Evolutionary conservation across 371 early-diverging fungal species (phyloP), one percentile per base, ranked within the genome.

Genomic region (Mortierella sp.): DNA sequence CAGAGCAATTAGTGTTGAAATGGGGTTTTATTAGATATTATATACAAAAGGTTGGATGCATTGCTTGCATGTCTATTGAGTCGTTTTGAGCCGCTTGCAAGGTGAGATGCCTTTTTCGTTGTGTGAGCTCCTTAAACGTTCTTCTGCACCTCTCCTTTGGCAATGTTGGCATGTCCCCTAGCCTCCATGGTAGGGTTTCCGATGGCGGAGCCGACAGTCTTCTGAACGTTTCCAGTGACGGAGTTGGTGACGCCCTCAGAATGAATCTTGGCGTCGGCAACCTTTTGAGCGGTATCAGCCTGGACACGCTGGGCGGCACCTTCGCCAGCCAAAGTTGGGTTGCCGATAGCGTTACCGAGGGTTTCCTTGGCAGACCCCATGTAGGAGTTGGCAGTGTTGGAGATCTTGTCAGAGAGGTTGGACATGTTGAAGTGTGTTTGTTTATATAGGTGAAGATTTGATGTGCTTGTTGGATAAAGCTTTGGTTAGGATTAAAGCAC

Each of bases 251-350:
- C 32, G 8, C 57, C 57, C 35, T 56, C 57, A 19, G 32, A 13
- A n/a, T 56, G 57, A 19, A 13, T 19, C 57, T 56, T 56, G 35
- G 57, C 57, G 4, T 56, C 32, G 17, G 57, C 57, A 31, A 19
- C 31, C 29, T 29, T 35, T 17, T 59, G 37, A 22, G 59, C 59
- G n/a, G 59, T 17, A 9, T 59, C 59, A 23, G 59, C 59, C 59
- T 59, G 29, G 42, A n/a, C 40, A 15, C 35, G 31, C 59, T 59
- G 59, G 23, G 59, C 59, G 22, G 59, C 59, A 37, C 59, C 59
- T 9, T 31, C 31, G 40, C 35, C 59, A 13, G 59, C 59, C 10
- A 59, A 13, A 23, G 31, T 37, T 2, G 59, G 19, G 23, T 59
- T 59, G 42, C 59, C 59, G 9, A 59, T 17, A 7, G 42, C 40